Percentiles rank a stretch among this genome's conserved stretches.
Conservation (phyloP, 2,329 filamentous ascomycete genomes). For the Epichloe baconii region DNA sequence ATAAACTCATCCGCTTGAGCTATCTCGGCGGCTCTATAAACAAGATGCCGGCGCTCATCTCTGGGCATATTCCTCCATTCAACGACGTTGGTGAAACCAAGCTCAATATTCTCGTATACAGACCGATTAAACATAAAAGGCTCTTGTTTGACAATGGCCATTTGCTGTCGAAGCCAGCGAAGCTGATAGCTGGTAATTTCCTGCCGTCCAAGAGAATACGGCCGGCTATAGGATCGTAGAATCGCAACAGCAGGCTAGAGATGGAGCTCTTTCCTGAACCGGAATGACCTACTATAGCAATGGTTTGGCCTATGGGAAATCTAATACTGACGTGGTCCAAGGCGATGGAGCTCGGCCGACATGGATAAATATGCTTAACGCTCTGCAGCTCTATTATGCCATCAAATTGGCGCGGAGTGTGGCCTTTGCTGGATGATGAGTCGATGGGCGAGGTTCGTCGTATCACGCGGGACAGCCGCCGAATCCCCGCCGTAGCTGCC, state of each 20-base stretch:
- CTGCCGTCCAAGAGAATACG: slow-evolving; percentile 23
- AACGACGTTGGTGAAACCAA: slow-evolving; percentile 26
- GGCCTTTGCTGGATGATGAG: slow-evolving; percentile 17
- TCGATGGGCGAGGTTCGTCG: slow-evolving; percentile 21
- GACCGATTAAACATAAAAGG: slow-evolving; percentile 31
- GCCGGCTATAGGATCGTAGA: slow-evolving; percentile 35
- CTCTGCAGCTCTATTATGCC: slow-evolving; percentile 29
- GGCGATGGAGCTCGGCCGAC: slow-evolving; percentile 30
- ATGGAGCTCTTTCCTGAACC: slow-evolving; percentile 40
- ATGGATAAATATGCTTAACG: slow-evolving; percentile 37
- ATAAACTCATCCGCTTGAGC: slow-evolving; percentile 10
- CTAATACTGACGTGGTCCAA: slow-evolving; percentile 21
- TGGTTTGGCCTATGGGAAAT: slow-evolving; percentile 29
- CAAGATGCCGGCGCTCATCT: neutral
- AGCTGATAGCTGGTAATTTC: slow-evolving; percentile 25
- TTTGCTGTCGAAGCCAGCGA: slow-evolving; percentile 32
- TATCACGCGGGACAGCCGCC: slow-evolving; percentile 22
- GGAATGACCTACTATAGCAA: slow-evolving; percentile 39
- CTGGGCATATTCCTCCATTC: slow-evolving; percentile 15
- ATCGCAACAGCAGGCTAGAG: slow-evolving; percentile 36
- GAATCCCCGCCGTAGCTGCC: slow-evolving; percentile 21
- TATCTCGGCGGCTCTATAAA: slow-evolving; percentile 5
- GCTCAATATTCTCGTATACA: slow-evolving; percentile 4
- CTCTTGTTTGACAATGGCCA: slow-evolving; percentile 35
- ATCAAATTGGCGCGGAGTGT: slow-evolving; percentile 9